A percentile compares a stretch with the other conserved stretches of the same genome.
These are phyloP conservation scores for Brassica cretica DNA, from an alignment of 345 rosid genomes.

Conservation along the genomic window DNA sequence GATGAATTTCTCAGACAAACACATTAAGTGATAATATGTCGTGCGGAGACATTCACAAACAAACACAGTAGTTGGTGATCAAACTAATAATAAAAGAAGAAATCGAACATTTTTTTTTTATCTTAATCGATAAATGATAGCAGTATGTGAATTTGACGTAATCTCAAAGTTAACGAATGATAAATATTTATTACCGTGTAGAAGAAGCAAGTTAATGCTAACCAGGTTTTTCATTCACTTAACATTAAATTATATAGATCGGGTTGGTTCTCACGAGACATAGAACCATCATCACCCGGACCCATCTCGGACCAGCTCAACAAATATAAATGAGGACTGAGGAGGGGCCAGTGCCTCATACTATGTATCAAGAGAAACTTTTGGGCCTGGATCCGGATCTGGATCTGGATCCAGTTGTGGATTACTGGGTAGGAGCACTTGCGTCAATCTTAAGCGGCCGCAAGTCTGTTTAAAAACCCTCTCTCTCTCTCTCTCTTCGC, in stretches of 20 bases:
- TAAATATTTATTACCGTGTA: too few species aligned
- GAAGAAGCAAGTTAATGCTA: too few species aligned
- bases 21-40: too few species aligned
- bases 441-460: conserved; percentile 36
- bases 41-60: too few species aligned
- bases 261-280: not conserved
- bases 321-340: not conserved
- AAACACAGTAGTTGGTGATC: too few species aligned
- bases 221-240: too few species aligned
- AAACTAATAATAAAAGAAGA: too few species aligned
- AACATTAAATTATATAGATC: not conserved
- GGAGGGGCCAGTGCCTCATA: not conserved
- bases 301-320: conserved; percentile 30
- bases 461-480: conserved; percentile 30
- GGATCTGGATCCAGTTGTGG: not conserved
- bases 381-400: conserved; percentile 22
- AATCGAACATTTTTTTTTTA: too few species aligned
- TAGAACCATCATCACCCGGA: not conserved
- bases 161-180: too few species aligned
- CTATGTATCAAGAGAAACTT: not conserved
- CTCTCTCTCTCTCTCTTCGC: not conserved
- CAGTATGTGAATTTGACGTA: too few species aligned
- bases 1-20: too few species aligned
- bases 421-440: conserved; percentile 18
- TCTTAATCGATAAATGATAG: too few species aligned